Base-by-base conservation (phyloP, 148 eudicot species). In the Spergularia bocconei region DNA sequence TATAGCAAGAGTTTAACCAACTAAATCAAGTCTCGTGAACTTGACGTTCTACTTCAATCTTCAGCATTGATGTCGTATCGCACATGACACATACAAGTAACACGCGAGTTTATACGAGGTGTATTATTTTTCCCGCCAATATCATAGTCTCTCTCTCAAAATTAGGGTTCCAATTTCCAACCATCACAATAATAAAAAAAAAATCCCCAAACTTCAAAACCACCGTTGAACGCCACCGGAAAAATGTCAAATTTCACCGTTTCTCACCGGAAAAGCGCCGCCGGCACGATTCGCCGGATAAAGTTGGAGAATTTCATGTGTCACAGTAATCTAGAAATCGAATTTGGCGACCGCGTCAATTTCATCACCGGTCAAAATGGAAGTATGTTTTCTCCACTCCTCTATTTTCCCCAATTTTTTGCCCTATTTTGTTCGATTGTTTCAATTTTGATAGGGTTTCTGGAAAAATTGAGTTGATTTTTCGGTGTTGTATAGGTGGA, bases 311-410 rank as follows among this genome's bases (percentile, higher is more conserved):
- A 95, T 75, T 95, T 95, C 85, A 95, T 95, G 99, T 95, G 99
- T 69, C 99, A 95, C 75, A 83, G 85, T 19, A 88, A 76, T 79
- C 71, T 95, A 76, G 91, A 88, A 55, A 92, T 95, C 75, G 92
- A 87, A 79, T 82, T 95, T 12, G 90, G 89, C 20, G 92, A 90
- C 50, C 74, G 70, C 29, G 87, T 95, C 76, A 95, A 95, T 83
- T 95, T 95, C 76, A 84, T 95, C 83, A 95, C 98, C 20, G 99
- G 99, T 51, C 99, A 92, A 76, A 95, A 95, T 58, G 99, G 99
- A 75, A 95, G 98, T 95, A 84, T 79, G 96, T 77, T 63, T 23
- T 17, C 51, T 5, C 11, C 4, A 57, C 16, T 19, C 4, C 33
- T 39, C 68, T 17, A 20, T 55, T 69, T 23, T 23, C 36, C 36